phyloP scores from a whole-genome alignment of 1,284 basidiomycete genomes.

The Phellopilus nigrolimitatus region DNA sequence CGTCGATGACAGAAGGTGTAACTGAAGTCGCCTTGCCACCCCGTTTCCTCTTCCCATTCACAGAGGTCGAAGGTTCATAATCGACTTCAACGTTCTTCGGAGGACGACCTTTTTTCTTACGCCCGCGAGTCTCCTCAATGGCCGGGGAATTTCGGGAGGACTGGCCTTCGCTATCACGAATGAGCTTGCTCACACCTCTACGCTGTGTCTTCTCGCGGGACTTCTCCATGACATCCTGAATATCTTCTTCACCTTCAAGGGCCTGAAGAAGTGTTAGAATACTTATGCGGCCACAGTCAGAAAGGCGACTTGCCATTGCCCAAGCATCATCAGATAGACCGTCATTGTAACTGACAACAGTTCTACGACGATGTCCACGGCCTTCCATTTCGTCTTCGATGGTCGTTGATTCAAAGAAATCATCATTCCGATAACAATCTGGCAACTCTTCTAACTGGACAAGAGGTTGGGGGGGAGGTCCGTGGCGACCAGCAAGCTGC shows the following conservation, averaged over 20 bases:
- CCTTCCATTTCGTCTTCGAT: slow-evolving; percentile 71
- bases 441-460: slow-evolving; percentile 91
- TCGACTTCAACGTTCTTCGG: slow-evolving; percentile 42
- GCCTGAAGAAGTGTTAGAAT: slow-evolving; percentile 42
- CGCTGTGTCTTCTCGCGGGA: slow-evolving; percentile 59
- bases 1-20: slow-evolving; percentile 69
- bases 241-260: slow-evolving; percentile 83
- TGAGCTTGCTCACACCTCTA: slow-evolving; percentile 46
- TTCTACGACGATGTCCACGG: slow-evolving; percentile 80
- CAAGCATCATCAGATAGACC: slow-evolving; percentile 94
- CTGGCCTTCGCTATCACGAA: slow-evolving; percentile 44
- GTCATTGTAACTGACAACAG: slow-evolving; percentile 90
- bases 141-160: slow-evolving; percentile 56
- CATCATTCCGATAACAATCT: slow-evolving; percentile 84
- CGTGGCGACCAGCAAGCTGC: slow-evolving; percentile 73
- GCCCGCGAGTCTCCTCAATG: slow-evolving; percentile 56
- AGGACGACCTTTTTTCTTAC: slow-evolving; percentile 67
- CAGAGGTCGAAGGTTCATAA: slow-evolving; percentile 41
- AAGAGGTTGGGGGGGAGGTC: slow-evolving; percentile 73
- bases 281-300: slow-evolving; percentile 1
- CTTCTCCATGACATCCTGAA: slow-evolving; percentile 69
- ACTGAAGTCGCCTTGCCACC: slow-evolving; percentile 70
- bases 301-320: slow-evolving; percentile 55
- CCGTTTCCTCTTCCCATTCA: slow-evolving; percentile 65
- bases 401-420: slow-evolving; percentile 67